Percentiles rank a stretch among this genome's conserved stretches.
phyloP scores from a whole-genome alignment of 108 stramenopile species.

The Halocafeteria seosinensis region DNA sequence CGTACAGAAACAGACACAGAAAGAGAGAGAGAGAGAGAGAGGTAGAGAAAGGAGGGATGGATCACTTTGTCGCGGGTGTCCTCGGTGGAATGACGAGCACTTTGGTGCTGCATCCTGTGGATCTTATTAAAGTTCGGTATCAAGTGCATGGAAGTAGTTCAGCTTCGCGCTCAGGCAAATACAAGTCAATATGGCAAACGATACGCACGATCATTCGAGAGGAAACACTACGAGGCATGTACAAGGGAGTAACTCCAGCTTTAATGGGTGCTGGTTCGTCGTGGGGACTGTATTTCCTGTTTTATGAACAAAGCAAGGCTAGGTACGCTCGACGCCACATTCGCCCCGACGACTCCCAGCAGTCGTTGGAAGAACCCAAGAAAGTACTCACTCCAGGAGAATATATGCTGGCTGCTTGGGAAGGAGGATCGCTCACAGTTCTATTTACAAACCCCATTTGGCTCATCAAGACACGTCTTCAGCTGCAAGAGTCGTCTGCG shows the following conservation, averaged over 20 bases:
- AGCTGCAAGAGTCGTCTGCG: slow-evolving; percentile 48
- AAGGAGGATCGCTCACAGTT: slow-evolving; percentile 69
- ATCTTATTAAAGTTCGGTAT: slow-evolving; percentile 72
- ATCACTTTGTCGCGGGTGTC: background rate
- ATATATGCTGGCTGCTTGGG: slow-evolving; percentile 22
- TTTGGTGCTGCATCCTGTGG: slow-evolving; percentile 64
- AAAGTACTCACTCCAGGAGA: slow-evolving; percentile 18
- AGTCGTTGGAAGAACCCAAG: too few species aligned
- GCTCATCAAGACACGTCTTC: slow-evolving; percentile 88
- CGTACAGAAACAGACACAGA: too few species aligned
- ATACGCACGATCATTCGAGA: slow-evolving; percentile 40
- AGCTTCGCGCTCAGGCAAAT: too few species aligned
- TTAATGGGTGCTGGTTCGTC: slow-evolving; percentile 64
- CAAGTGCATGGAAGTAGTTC: slow-evolving; percentile 48
- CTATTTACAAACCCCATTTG: slow-evolving; percentile 84
- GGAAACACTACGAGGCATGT: slow-evolving; percentile 63
- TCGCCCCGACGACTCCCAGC: background rate
- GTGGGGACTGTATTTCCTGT: slow-evolving; percentile 94
- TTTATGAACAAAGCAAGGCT: slow-evolving; percentile 72
- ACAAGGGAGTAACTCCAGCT: slow-evolving; percentile 71
- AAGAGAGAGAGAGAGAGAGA: too few species aligned
- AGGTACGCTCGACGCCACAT: background rate
- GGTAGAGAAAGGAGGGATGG: too few species aligned
- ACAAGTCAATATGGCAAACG: slow-evolving; percentile 1
- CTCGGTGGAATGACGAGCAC: slow-evolving; percentile 10